Evolutionary conservation across 768 basidiomycete species (phyloP), one percentile per base, ranked within the genome.

Genomic region (Hemileccinum rubropunctum): DNA sequence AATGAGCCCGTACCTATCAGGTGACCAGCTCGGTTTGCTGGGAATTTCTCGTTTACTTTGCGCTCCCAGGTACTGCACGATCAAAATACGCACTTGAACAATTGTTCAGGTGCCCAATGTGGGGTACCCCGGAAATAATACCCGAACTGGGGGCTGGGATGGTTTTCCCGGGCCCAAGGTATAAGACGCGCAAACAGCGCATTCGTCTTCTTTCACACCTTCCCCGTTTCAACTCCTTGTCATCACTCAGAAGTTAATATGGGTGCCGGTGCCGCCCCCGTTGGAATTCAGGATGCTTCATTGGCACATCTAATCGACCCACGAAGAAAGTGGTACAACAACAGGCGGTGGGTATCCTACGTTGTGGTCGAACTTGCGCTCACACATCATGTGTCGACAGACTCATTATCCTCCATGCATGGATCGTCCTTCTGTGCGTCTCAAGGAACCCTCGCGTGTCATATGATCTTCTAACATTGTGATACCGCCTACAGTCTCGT

Each of bases 311-410:
- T 86, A 49, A 54, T 86, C 50, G 80, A 88, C 68, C 84, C 83
- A 12, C 78, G 64, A 50, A 73, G 82, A 63, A 86, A 74, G 62
- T 89, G 87, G 87, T 86, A 84, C 69, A 88, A 83, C 71, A 88
- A 89, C 74, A 78, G 66, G 66, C 75, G 86, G 83, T 83, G 58
- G n/a, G 73, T 52, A 13, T 49, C 33, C 15, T 6, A 6, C 13
- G 5, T 15, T 20, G 10, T 13, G 4, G 23, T 41, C 23, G 2
- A 37, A 23, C 9, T 23, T 26, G 11, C 13, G 15, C 50, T 42
- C 45, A 53, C 27, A 26, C 14, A 41, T 11, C 39, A 42, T 28
- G 30, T 28, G 30, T 27, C 33, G 18, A 33, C 48, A 85, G 84
- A 50, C 61, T 86, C 58, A 81, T 87, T 47, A 47, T 58, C 36